phyloP scores from a whole-genome alignment of 768 basidiomycete species.

The Crucibulum laeve region DNA sequence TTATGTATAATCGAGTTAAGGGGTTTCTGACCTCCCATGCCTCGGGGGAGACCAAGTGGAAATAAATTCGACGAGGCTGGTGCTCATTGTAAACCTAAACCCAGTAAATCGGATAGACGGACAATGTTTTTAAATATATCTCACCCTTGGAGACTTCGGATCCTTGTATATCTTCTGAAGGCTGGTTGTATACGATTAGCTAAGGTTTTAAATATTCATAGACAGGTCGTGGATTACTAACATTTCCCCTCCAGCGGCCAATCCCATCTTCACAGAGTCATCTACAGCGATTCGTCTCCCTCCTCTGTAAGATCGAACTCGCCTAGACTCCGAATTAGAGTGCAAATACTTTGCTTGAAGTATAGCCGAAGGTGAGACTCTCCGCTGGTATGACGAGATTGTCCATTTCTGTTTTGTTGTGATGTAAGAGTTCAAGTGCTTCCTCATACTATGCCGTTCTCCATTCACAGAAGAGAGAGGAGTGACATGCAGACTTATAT shows the following conservation, averaged over 20 bases:
- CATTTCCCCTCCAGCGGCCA: constrained; percentile 9
- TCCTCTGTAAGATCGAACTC: too few relatives aligned
- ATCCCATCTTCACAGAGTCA: not conserved
- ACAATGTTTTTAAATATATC: not conserved
- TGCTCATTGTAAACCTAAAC: constrained; percentile 13
- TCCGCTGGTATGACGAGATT: too few relatives aligned
- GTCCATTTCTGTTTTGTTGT: too few relatives aligned
- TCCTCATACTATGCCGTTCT: not conserved
- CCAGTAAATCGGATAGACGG: not conserved
- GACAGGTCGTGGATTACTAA: constrained; percentile 2
- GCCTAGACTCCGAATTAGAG: too few relatives aligned
- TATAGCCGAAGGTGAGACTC: too few relatives aligned
- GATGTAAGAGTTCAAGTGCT: not conserved
- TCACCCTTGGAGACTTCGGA: constrained; percentile 6
- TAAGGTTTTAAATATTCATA: not conserved
- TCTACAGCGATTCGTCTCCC: not conserved
- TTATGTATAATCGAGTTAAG: not conserved
- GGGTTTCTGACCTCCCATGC: constrained; percentile 12
- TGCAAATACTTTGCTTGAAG: too few relatives aligned
- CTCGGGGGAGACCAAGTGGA: constrained; percentile 13
- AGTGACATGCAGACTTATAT: not conserved
- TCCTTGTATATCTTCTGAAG: constrained; percentile 14
- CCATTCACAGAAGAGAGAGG: not conserved
- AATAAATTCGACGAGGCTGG: constrained; percentile 10
- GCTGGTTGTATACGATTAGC: constrained; percentile 1